phyloP scores from a whole-genome alignment of 1,139 yeast genomes.

The Geotrichum restrictum region DNA sequence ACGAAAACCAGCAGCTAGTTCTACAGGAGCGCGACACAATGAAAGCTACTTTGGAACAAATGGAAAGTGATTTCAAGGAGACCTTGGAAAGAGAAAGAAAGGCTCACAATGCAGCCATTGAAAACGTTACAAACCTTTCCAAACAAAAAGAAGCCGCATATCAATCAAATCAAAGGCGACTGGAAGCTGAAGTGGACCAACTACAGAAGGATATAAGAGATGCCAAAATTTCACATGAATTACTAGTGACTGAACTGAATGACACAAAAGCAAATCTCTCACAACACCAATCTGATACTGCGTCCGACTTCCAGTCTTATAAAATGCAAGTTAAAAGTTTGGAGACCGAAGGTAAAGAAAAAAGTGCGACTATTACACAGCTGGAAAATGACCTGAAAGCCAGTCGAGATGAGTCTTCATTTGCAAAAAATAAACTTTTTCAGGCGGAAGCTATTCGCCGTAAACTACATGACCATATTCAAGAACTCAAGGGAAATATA shows the following conservation, averaged over 20 bases:
- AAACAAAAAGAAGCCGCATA: conserved; percentile 28
- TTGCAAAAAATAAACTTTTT: conserved; percentile 37
- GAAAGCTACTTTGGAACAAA: conserved; percentile 11
- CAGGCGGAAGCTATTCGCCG: conserved; percentile 57
- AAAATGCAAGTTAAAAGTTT: conserved; percentile 5
- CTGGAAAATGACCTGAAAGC: conserved; percentile 25
- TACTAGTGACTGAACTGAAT: conserved; percentile 5
- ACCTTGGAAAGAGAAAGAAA: conserved; percentile 3
- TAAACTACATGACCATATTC: conserved; percentile 67
- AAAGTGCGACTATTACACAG: conserved; percentile 4
- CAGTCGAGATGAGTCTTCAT: conserved; percentile 27
- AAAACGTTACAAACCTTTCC: conserved; percentile 26
- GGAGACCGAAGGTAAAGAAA: conserved; percentile 1
- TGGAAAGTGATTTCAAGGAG: conserved; percentile 11
- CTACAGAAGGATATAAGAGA: conserved; percentile 19
- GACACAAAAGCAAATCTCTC: neutral
- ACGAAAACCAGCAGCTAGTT: conserved; percentile 29
- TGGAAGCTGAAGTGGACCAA: conserved; percentile 23
- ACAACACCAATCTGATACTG: conserved; percentile 7
- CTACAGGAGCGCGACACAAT: conserved; percentile 8
- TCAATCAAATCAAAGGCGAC: conserved; percentile 21
- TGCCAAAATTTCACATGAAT: conserved; percentile 22
- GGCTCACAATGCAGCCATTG: conserved; percentile 10
- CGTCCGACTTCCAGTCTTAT: neutral
- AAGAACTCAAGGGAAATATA: conserved; percentile 87